Evolutionary conservation across 1,284 basidiomycete species (phyloP), one percentile per base, ranked within the genome.

Genomic region (Apiotrichum porosum): DNA sequence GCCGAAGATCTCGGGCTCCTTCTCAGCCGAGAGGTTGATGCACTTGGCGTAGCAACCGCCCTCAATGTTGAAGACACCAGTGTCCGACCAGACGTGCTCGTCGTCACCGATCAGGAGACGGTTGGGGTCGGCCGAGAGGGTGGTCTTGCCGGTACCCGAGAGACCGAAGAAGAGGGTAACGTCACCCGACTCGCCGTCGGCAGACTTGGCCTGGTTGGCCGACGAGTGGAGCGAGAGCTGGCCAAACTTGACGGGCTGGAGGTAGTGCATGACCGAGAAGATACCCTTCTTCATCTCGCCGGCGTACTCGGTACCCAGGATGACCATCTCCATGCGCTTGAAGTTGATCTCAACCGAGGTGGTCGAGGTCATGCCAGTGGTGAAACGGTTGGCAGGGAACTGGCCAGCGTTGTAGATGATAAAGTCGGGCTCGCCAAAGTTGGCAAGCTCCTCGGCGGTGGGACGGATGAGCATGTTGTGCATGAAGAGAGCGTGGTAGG

Each of bases 281-380:
- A 99, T 89, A 75, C 95, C 95, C 84, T 98, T 98, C 81, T 99
- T 99, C 95, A 98, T 99, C 80, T 99, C 95, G 57, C 95, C 95
- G 44, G 95, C 95, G 75, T 98, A 98, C 75, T 98, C 94, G 48
- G 95, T 97, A 56, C 95, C 94, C 66, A 99, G 88, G 70, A 99
- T 98, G 70, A 99, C 93, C 94, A 99, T 99, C 78, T 99, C 95
- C 88, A 93, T 97, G 50, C 95, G 89, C 81, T 97, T 97, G 78
- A 99, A 98, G 84, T 99, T 99, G 80, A 99, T 90, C 79, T 97
- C 95, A 49, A 99, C 94, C 18, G 93, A 97, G 23, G 94, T 98
- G 37, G 93, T 88, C 30, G 92, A 97, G 56, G 91, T 95, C 94
- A 98, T 98, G 75, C 94, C 94, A 77, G 97, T 92, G 54, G 95